These are phyloP conservation scores for Colletotrichum chrysophilum DNA, from an alignment of 2,329 filamentous ascomycete species.

Conservation along the genomic window DNA sequence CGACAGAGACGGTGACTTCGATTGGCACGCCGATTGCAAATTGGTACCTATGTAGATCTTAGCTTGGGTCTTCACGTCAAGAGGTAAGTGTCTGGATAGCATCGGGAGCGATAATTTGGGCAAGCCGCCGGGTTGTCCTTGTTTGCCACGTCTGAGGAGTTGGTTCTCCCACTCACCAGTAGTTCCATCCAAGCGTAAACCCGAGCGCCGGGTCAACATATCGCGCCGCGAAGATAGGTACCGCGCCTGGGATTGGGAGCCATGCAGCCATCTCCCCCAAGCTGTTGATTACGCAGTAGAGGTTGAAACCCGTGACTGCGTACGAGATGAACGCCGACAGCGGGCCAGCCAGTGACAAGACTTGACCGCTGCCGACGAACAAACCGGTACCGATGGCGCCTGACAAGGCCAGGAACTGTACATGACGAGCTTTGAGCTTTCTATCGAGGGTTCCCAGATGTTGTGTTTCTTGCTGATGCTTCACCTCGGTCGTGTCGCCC, in stretches of 20 bases:
- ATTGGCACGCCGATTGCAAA: slow-evolving; percentile 54
- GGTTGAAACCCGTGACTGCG: slow-evolving; percentile 47
- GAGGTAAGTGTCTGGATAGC: background rate
- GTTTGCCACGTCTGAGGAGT: background rate
- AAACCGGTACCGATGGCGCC: slow-evolving; percentile 49
- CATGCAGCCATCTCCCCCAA: slow-evolving; percentile 67
- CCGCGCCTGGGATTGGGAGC: slow-evolving; percentile 62
- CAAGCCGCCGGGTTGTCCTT: too few relatives aligned
- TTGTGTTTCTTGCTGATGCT: slow-evolving; percentile 27
- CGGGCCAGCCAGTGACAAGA: slow-evolving; percentile 46
- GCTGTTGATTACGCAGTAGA: slow-evolving; percentile 52
- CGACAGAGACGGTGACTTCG: slow-evolving; percentile 50
- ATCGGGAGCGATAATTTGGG: background rate
- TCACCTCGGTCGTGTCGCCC: background rate
- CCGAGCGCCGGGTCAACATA: slow-evolving; percentile 52
- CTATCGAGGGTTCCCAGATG: slow-evolving; percentile 41
- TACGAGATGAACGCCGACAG: slow-evolving; percentile 47
- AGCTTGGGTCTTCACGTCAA: too few relatives aligned
- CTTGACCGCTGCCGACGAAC: slow-evolving; percentile 48
- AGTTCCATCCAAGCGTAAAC: slow-evolving; percentile 57
- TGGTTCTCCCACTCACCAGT: slow-evolving; percentile 36
- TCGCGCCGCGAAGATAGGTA: slow-evolving; percentile 53
- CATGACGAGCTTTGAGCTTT: slow-evolving; percentile 43
- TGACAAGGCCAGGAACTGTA: slow-evolving; percentile 47
- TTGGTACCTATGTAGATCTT: slow-evolving; percentile 33